A percentile compares a stretch with the other conserved stretches of the same genome.
phyloP scores from a whole-genome alignment of 441 rosid species.

The Syzygium malaccense region DNA sequence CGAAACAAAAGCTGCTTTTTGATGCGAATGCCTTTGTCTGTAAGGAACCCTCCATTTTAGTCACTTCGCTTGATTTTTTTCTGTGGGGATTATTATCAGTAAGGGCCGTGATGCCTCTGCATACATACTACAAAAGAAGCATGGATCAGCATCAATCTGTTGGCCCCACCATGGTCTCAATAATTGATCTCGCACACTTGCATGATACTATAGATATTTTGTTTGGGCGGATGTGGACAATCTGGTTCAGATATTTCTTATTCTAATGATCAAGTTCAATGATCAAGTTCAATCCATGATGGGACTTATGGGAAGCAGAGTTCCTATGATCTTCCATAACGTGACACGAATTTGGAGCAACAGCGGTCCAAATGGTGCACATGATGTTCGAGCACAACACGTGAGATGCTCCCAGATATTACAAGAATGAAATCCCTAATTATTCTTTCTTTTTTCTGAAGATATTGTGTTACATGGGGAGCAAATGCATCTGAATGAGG shows the following conservation, averaged over 20 bases:
- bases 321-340: not conserved
- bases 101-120: not conserved
- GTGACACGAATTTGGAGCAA: not conserved
- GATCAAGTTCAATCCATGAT: not conserved
- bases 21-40: not conserved
- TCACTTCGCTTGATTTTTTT: not conserved
- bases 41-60: not conserved
- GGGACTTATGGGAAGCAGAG: not conserved
- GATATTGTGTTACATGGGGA: not conserved
- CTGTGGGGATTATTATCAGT: not conserved
- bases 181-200: not conserved
- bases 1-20: not conserved
- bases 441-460: not conserved
- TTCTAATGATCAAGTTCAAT: not conserved
- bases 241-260: not conserved
- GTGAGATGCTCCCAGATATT: constrained; percentile 2
- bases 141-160: not conserved
- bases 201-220: not conserved
- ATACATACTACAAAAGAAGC: not conserved
- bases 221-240: not conserved
- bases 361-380: not conserved
- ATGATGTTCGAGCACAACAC: not conserved
- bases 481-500: not conserved
- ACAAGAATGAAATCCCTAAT: not conserved
- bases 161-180: not conserved